These are phyloP conservation scores for Geosmithia flava DNA, from an alignment of 2,329 filamentous ascomycete species.

Conservation along the genomic window DNA sequence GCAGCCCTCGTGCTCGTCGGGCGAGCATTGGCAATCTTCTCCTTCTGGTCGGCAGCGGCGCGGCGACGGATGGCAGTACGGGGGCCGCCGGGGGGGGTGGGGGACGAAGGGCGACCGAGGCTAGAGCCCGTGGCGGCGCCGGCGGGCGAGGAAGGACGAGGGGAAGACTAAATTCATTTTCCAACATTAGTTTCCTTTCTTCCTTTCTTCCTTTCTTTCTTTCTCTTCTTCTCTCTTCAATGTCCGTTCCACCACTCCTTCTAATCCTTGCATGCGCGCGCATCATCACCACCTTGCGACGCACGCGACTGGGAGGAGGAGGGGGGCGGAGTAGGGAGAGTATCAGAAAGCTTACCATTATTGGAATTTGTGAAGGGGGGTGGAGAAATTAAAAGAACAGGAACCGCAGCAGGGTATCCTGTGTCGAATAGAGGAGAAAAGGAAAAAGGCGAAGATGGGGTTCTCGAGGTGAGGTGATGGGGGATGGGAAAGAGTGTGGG, in stretches of 20 bases:
- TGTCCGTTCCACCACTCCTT: too few species aligned
- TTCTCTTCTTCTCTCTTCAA: not conserved
- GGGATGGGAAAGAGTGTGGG: conserved; percentile 2
- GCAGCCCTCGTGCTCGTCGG: conserved; percentile 88
- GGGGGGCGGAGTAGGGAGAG: not conserved
- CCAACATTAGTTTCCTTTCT: not conserved
- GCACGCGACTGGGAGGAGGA: not conserved
- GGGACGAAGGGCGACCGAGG: conserved; percentile 70
- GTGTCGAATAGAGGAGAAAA: conserved; percentile 9
- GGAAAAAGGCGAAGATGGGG: conserved; percentile 8
- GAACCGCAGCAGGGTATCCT: conserved; percentile 22
- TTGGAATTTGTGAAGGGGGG: conserved; percentile 7
- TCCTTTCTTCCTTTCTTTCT: not conserved
- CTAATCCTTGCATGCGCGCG: too few species aligned
- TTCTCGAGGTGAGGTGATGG: conserved; percentile 2
- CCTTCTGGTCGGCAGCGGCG: conserved; percentile 92
- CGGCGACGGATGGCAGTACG: conserved; percentile 92
- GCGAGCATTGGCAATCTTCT: conserved; percentile 87
- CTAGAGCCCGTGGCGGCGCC: conserved; percentile 54
- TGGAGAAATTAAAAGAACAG: conserved; percentile 7
- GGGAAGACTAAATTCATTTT: conserved; percentile 36
- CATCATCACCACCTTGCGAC: not conserved
- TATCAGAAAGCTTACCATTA: conserved; percentile 22
- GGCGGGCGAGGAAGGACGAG: conserved; percentile 46
- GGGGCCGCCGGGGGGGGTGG: conserved; percentile 82